phyloP scores from a whole-genome alignment of 1,284 basidiomycete genomes.

The Ganoderma leucocontextum region DNA sequence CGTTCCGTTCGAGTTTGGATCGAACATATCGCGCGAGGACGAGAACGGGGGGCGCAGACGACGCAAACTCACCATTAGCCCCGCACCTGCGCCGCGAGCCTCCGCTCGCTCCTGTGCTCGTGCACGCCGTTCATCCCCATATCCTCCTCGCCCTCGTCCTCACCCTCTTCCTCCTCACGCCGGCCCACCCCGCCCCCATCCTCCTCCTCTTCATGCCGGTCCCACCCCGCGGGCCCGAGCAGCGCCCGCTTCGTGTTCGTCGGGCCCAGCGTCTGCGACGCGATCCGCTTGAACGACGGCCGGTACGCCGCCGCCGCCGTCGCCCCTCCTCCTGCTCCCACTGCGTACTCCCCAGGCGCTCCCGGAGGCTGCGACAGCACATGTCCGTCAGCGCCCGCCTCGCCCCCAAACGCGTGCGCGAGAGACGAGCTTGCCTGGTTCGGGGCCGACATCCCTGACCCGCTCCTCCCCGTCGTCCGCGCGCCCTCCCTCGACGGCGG shows the following conservation, averaged over 20 bases:
- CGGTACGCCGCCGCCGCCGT: slow-evolving; percentile 46
- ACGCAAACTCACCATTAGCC: not conserved
- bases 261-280: slow-evolving; percentile 74
- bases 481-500: slow-evolving; percentile 43
- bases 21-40: not conserved
- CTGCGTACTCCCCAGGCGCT: slow-evolving; percentile 19
- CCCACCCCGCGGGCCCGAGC: slow-evolving; percentile 45
- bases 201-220: slow-evolving; percentile 35
- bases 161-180: slow-evolving; percentile 27
- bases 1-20: too few species aligned
- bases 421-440: slow-evolving; percentile 41
- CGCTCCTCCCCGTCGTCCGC: slow-evolving; percentile 23
- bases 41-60: too few species aligned
- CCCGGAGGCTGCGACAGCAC: slow-evolving; percentile 19
- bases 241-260: slow-evolving; percentile 61
- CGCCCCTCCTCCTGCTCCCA: slow-evolving; percentile 29
- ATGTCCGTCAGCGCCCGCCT: slow-evolving; percentile 11
- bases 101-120: not conserved
- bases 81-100: not conserved
- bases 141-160: slow-evolving; percentile 7
- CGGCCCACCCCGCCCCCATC: slow-evolving; percentile 38
- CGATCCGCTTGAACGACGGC: slow-evolving; percentile 75
- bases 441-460: slow-evolving; percentile 30
- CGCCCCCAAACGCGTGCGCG: slow-evolving; percentile 45
- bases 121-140: not conserved